Conservation (phyloP, 495 filamentous ascomycete species). For the Aspergillus ellipticus region DNA sequence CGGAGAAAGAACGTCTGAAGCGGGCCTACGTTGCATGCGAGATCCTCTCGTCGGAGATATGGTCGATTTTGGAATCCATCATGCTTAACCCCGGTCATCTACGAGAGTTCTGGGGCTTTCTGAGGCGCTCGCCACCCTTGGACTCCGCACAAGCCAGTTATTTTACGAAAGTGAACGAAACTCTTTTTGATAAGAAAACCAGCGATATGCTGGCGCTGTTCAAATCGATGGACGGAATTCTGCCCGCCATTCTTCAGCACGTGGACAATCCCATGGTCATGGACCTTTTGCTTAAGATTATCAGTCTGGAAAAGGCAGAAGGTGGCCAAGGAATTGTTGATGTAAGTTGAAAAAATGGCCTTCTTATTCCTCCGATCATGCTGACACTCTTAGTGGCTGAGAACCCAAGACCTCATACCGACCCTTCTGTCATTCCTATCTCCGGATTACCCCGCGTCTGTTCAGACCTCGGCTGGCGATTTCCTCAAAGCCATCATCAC, state of each 20-base stretch:
- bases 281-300: conserved; percentile 96
- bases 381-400: conserved; percentile 71
- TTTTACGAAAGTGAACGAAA: conserved; percentile 98
- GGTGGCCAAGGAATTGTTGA: conserved; percentile 92
- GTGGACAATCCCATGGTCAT: conserved; percentile 98
- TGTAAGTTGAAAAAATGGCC: conserved; percentile 49
- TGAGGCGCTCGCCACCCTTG: conserved; percentile 73
- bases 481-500: conserved; percentile 99
- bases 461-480: conserved; percentile 95
- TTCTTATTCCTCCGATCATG: neutral
- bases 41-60: conserved; percentile 91
- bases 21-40: conserved; percentile 91
- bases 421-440: conserved; percentile 83
- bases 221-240: conserved; percentile 73
- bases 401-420: conserved; percentile 85
- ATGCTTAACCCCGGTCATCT: conserved; percentile 77
- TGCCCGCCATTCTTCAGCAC: conserved; percentile 84
- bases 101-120: conserved; percentile 84
- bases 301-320: conserved; percentile 91
- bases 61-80: conserved; percentile 89
- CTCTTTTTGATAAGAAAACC: conserved; percentile 93
- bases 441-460: conserved; percentile 73
- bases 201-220: conserved; percentile 91
- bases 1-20: conserved; percentile 82
- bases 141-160: conserved; percentile 93